phyloP scores from a whole-genome alignment of 2,329 filamentous ascomycete genomes.

The Hypoxylon sp. region DNA sequence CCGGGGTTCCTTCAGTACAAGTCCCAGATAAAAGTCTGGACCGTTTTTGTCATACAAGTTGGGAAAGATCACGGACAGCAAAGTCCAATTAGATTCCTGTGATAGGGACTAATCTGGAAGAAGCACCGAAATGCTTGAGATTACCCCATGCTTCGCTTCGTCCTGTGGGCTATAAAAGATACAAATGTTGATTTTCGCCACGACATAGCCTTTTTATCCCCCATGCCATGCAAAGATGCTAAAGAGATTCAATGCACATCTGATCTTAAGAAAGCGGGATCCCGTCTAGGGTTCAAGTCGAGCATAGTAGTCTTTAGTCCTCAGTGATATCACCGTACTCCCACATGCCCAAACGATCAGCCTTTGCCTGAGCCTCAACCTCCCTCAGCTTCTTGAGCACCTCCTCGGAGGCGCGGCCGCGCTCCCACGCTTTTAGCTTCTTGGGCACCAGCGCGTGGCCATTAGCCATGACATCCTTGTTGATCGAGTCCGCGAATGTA shows the following conservation, averaged over 20 bases:
- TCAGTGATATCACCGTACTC: constrained; percentile 98
- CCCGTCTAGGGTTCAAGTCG: not conserved
- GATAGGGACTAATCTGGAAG: not conserved
- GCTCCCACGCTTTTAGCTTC: constrained; percentile 94
- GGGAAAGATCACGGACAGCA: too few relatives aligned
- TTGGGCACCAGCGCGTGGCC: constrained; percentile 91
- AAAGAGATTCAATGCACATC: constrained; percentile 7
- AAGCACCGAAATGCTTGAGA: not conserved
- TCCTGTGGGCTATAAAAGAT: constrained; percentile 2
- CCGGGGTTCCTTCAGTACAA: too few relatives aligned
- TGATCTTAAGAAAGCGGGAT: constrained; percentile 6
- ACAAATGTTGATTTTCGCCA: constrained; percentile 10
- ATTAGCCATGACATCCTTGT: constrained; percentile 85
- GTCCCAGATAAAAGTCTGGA: too few relatives aligned
- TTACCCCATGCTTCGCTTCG: constrained; percentile 10
- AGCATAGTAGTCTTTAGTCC: constrained; percentile 65
- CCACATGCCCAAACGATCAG: constrained; percentile 88
- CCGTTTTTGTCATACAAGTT: too few relatives aligned
- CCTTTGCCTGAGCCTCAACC: constrained; percentile 83
- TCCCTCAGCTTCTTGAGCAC: constrained; percentile 79
- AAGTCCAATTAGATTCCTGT: too few relatives aligned
- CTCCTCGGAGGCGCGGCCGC: constrained; percentile 74
- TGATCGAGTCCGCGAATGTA: constrained; percentile 82
- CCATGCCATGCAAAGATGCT: constrained; percentile 30
- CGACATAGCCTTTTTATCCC: constrained; percentile 20